Percentiles rank a stretch among this genome's conserved stretches.
Conservation (phyloP, 2,329 filamentous ascomycete species). For the Lecanicillium sp. region DNA sequence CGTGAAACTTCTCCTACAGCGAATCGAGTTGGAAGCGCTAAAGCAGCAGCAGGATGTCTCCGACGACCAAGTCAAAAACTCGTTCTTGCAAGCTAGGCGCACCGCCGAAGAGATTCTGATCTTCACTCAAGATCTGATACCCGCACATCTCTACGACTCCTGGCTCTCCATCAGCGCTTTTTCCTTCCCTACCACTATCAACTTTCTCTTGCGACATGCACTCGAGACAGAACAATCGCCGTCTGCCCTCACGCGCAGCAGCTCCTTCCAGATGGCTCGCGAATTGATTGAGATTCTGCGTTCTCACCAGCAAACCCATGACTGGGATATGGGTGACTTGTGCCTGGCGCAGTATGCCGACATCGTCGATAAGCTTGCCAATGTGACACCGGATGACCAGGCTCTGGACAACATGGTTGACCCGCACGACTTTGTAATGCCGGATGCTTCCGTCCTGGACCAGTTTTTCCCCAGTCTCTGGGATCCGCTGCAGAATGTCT, state of each 20-base stretch:
- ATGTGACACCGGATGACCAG: conserved; percentile 21
- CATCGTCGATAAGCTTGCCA: conserved; percentile 37
- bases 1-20: conserved; percentile 38
- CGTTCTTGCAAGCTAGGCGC: conserved; percentile 36
- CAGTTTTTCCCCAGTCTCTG: conserved; percentile 30
- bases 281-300: conserved; percentile 36
- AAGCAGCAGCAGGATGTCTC: conserved; percentile 21
- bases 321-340: conserved; percentile 46
- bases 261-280: conserved; percentile 36
- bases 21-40: conserved; percentile 40
- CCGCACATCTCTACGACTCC: conserved; percentile 39
- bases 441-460: conserved; percentile 29
- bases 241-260: conserved; percentile 29
- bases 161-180: conserved; percentile 45
- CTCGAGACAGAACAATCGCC: conserved; percentile 36
- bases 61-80: conserved; percentile 22
- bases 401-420: conserved; percentile 15
- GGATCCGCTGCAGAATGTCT: conserved; percentile 31
- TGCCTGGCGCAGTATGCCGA: conserved; percentile 43
- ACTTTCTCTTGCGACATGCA: conserved; percentile 43
- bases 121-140: conserved; percentile 39
- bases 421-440: conserved; percentile 25
- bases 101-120: conserved; percentile 44
- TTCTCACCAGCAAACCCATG: conserved; percentile 30
- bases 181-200: conserved; percentile 42